Evolutionary conservation across 192 early-diverging fungal genomes (phyloP), one percentile per base, ranked within the genome.

Genomic region (Endogone sp.): DNA sequence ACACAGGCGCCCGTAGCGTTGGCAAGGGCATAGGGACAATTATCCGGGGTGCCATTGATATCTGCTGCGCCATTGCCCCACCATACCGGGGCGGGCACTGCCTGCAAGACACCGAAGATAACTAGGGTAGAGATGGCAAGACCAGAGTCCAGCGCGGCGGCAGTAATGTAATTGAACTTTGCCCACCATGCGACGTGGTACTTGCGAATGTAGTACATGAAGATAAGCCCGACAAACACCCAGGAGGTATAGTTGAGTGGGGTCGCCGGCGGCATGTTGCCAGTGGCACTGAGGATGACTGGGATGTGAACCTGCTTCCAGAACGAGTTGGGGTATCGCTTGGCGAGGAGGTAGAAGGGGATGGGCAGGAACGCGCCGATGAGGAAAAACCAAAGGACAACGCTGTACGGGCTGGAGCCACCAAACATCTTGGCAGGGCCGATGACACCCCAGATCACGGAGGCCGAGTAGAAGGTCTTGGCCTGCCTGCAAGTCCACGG

Each of bases 401-500:
- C 69, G 25, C 71, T 64, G 66, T 85, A 85, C 32, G 81, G 56
- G 13, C 80, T 79, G 0, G 65, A 70, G 2, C 81, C 71, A 29
- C 84, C 83, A 68, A 93, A 90, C 80, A 91, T 85, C 56, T 82
- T 86, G 44, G 70, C 75, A 8, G 93, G 93, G 4, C 88, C 89
- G 56, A 94, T 81, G 6, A 90, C 80, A 65, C 93, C 93, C 91
- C 91, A 95, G 49, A 94, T 90, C 10, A 93, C 81, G 11, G 89
- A 89, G 0, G 88, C 87, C 2, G 90, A 88, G 67, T 86, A 88
- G 76, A 92, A 92, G 8, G 70, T 76, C 58, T 32, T 30, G 59
- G 58, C 78, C 63, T 81, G 81, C 64, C 85, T 86, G 66, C 89
- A 89, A 44, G 80, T 81, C 65, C 79, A 86, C 3, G 85, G 75